Base-by-base conservation (phyloP, 1,284 basidiomycete genomes). In the Sutorius eximius region DNA sequence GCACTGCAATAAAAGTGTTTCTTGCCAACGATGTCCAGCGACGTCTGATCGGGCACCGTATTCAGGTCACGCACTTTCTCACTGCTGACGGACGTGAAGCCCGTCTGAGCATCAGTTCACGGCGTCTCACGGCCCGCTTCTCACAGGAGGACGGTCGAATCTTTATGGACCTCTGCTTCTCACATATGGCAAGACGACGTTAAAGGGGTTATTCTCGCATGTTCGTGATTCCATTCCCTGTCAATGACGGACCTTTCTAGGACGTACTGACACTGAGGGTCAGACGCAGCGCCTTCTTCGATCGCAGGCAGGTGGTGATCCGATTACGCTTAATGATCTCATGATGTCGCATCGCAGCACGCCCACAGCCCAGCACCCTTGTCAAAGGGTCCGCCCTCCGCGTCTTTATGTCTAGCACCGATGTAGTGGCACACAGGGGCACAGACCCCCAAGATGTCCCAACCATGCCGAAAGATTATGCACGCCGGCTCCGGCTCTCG, bases 291-390 rank as follows among this genome's bases (percentile, higher is more conserved):
- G 56, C 49, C 63, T 70, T 61, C 66, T 63, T 57, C 57, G 59
- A 70, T 68, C 67, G 52, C 34, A 27, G 49, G 56, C 38, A 49
- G 53, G 61, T 37, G 57, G 53, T 36, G 49, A 55, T 51, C 34
- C 20, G 56, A 60, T 67, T 63, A 61, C 57, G 48, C 60, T 53
- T 51, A 45, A 32, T 51, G 49, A 66, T 66, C 38, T 32, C 40
- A 59, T 57, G 53, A 61, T 61, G 55, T 38, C 50, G 59, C 49
- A 55, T 63, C 55, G 42, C 67, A 67, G 46, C 55, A 56, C 43
- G 42, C 66, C 65, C 66, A 63, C 52, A 67, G 49, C 68, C 68
- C 68, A 62, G 27, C 18, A 49, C 56, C 61, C 63, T 66, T 45
- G 34, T 45, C 42, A 56, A 51, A 45, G 33, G 48, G 51, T 41